These are phyloP conservation scores for Butyriboletus loyo DNA, from an alignment of 768 basidiomycete genomes.

Conservation along the genomic window DNA sequence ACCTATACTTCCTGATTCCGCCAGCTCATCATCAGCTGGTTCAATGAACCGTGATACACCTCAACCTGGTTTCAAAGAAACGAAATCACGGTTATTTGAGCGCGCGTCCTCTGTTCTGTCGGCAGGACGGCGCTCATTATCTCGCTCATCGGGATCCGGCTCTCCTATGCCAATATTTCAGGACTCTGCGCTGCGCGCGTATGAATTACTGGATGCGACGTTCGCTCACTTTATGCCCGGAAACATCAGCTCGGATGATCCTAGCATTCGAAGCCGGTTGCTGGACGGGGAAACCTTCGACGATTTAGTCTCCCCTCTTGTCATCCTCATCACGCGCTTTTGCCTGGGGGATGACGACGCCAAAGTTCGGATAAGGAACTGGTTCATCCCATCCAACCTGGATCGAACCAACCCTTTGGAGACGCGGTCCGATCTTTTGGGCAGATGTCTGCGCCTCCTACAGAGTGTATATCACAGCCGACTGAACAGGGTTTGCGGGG, in stretches of 20 bases:
- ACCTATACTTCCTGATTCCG: conserved; percentile 36
- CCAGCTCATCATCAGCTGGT: conserved; percentile 30
- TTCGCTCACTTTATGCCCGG: conserved; percentile 66
- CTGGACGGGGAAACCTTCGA: conserved; percentile 58
- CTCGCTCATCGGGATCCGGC: conserved; percentile 46
- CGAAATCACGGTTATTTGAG: conserved; percentile 23
- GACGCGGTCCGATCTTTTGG: conserved; percentile 66
- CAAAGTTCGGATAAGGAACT: conserved; percentile 55
- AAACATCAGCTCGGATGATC: conserved; percentile 59
- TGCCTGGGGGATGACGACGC: conserved; percentile 61
- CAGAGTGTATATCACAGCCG: conserved; percentile 68
- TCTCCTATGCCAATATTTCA: conserved; percentile 25
- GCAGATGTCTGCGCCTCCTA: conserved; percentile 76
- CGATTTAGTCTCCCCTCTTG: conserved; percentile 72
- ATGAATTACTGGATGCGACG: conserved; percentile 62
- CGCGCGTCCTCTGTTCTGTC: conserved; percentile 28
- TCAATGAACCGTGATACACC: conserved; percentile 9
- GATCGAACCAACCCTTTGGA: conserved; percentile 82
- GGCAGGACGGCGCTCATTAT: conserved; percentile 32
- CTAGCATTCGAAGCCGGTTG: conserved; percentile 47
- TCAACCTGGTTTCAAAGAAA: conserved; percentile 17
- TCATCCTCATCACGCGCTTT: conserved; percentile 70
- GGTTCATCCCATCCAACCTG: conserved; percentile 72
- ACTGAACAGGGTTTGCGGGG: conserved; percentile 76
- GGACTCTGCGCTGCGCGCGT: conserved; percentile 62